phyloP scores from a whole-genome alignment of 1,139 yeast species.

The Scheffersomyces segobiensis region DNA sequence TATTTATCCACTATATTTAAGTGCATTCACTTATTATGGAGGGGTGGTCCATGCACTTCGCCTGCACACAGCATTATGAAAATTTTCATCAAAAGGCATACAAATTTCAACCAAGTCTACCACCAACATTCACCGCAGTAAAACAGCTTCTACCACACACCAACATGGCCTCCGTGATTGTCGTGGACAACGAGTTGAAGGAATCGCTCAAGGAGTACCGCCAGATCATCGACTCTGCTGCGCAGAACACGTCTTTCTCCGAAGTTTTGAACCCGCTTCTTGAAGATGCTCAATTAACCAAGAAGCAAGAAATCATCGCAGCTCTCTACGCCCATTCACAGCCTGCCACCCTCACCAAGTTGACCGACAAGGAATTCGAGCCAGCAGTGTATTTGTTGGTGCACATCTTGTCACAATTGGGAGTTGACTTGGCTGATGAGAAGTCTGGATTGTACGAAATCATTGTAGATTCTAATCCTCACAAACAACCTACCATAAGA shows the following conservation, averaged over 20 bases:
- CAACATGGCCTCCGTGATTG: conserved; percentile 47
- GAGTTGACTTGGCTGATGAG: conserved; percentile 25
- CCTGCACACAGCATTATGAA: not conserved
- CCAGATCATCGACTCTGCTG: conserved; percentile 37
- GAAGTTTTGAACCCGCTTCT: conserved; percentile 25
- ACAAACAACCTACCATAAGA: conserved; percentile 43
- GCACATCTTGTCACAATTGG: conserved; percentile 35
- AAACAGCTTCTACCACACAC: conserved; percentile 1
- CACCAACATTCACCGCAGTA: conserved; percentile 1
- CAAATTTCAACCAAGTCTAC: conserved; percentile 1
- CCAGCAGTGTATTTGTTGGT: conserved; percentile 46
- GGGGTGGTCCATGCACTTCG: not conserved
- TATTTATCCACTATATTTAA: too few relatives aligned
- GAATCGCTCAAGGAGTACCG: conserved; percentile 45
- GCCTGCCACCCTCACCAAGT: conserved; percentile 28
- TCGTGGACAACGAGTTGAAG: conserved; percentile 46
- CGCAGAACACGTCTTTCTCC: conserved; percentile 29
- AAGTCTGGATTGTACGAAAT: conserved; percentile 30
- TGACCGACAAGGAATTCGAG: conserved; percentile 48
- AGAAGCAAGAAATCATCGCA: conserved; percentile 29
- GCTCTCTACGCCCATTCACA: conserved; percentile 23
- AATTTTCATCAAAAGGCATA: conserved; percentile 3
- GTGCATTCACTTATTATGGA: not conserved
- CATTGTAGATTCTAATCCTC: conserved; percentile 37
- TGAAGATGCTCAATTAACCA: conserved; percentile 26